A percentile compares a stretch with the other conserved stretches of the same genome.
Conservation (phyloP, 2,329 filamentous ascomycete genomes). For the Sporothrix mexicana region DNA sequence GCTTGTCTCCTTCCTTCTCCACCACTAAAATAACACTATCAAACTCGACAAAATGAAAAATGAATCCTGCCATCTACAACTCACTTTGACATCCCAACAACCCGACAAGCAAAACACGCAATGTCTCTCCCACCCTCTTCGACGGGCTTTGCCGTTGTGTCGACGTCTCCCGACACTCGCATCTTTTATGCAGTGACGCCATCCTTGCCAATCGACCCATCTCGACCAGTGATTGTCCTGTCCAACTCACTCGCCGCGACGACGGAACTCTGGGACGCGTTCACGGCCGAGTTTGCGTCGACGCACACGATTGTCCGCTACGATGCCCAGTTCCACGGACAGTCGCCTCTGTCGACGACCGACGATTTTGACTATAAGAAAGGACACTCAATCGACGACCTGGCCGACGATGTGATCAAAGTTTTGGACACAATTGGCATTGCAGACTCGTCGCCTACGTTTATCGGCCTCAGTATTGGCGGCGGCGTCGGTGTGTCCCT, state of each 20-base stretch:
- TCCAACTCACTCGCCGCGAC: conserved; percentile 27
- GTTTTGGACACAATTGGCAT: conserved; percentile 12
- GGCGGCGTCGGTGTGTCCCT: conserved; percentile 32
- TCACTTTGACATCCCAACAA: neutral
- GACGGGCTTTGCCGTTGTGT: conserved; percentile 31
- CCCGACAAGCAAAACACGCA: neutral
- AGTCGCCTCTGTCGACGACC: conserved; percentile 29
- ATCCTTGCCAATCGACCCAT: conserved; percentile 26
- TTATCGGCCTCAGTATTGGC: conserved; percentile 32
- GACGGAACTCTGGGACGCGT: conserved; percentile 28
- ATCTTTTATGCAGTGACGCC: conserved; percentile 32
- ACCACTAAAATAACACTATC: neutral
- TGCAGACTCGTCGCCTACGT: neutral
- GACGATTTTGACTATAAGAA: conserved; percentile 7
- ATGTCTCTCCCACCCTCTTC: neutral
- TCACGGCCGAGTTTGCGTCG: conserved; percentile 29
- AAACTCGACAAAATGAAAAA: neutral
- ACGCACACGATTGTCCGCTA: conserved; percentile 33
- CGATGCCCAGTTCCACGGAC: conserved; percentile 31
- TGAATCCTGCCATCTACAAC: neutral
- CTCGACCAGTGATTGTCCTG: conserved; percentile 25
- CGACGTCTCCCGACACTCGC: conserved; percentile 29
- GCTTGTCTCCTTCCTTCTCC: neutral
- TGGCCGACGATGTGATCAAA: conserved; percentile 31
- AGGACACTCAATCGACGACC: conserved; percentile 26